Conservation (phyloP, 768 basidiomycete genomes). For the Tremella mesenterica region DNA sequence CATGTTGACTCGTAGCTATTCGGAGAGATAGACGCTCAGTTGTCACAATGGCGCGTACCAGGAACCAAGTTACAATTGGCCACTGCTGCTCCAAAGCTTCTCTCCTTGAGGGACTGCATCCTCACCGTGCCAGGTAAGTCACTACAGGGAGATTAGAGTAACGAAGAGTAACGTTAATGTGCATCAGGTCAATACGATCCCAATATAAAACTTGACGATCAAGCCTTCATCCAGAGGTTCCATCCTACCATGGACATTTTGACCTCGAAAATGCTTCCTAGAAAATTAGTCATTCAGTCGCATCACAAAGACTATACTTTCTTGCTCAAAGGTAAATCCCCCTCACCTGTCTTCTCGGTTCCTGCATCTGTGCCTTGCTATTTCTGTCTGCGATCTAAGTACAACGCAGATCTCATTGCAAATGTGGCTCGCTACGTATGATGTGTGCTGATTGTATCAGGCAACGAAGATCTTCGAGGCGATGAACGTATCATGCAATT, state of each 20-base stretch:
- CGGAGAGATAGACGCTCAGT: constrained; percentile 31
- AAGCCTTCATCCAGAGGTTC: constrained; percentile 39
- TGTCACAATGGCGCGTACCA: constrained; percentile 35
- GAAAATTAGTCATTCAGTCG: constrained; percentile 36
- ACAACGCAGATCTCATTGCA: too few species aligned
- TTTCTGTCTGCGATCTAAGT: too few species aligned
- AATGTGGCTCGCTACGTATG: background rate
- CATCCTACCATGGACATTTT: constrained; percentile 36
- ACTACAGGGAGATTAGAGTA: background rate
- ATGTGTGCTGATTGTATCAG: constrained; percentile 5
- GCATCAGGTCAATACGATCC: constrained; percentile 38
- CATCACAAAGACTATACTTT: constrained; percentile 31
- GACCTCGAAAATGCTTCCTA: constrained; percentile 35
- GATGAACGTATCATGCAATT: constrained; percentile 45
- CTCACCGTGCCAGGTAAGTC: constrained; percentile 40
- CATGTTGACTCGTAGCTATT: constrained; percentile 23
- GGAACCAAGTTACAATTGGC: constrained; percentile 32
- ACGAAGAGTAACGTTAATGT: background rate
- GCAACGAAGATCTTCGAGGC: constrained; percentile 38
- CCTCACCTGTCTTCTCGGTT: background rate
- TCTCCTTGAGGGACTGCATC: constrained; percentile 33
- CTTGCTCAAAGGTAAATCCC: constrained; percentile 38
- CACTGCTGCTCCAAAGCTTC: constrained; percentile 33
- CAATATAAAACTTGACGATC: constrained; percentile 31
- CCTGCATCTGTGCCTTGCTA: too few species aligned